A percentile compares a stretch with the other conserved stretches of the same genome.
These are phyloP conservation scores for Auriculariales sp. DNA, from an alignment of 768 basidiomycete species.

Conservation along the genomic window DNA sequence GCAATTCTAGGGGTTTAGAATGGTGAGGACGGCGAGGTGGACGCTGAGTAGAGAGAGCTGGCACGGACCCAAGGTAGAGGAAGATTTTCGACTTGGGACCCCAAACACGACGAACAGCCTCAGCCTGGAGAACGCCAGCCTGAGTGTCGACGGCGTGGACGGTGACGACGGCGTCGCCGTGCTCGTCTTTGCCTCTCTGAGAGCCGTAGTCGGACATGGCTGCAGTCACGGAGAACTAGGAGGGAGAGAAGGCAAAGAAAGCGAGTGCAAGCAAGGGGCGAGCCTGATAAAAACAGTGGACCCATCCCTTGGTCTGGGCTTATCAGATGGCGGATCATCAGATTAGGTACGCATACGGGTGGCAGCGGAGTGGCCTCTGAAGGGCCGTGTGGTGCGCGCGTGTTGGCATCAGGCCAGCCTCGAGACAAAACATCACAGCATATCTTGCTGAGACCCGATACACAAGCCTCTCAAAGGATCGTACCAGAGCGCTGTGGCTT, in stretches of 20 bases:
- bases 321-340: not conserved
- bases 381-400: too few relatives aligned
- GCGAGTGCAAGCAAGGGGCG: not conserved
- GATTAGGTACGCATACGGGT: too few relatives aligned
- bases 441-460: too few relatives aligned
- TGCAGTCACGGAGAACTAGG: too few relatives aligned
- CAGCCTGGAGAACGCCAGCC: not conserved
- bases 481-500: too few relatives aligned
- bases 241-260: not conserved
- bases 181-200: not conserved
- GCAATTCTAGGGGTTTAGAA: slow-evolving; percentile 26
- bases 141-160: not conserved
- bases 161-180: not conserved
- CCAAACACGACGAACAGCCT: not conserved
- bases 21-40: not conserved
- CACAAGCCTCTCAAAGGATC: too few relatives aligned
- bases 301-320: not conserved
- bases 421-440: too few relatives aligned
- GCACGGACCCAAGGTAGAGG: not conserved
- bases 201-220: not conserved
- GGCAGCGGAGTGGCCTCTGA: too few relatives aligned
- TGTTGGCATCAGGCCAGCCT: too few relatives aligned
- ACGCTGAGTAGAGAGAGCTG: not conserved
- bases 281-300: not conserved
- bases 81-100: not conserved